phyloP scores from a whole-genome alignment of 495 filamentous ascomycete species.

The Neurospora intermedia region DNA sequence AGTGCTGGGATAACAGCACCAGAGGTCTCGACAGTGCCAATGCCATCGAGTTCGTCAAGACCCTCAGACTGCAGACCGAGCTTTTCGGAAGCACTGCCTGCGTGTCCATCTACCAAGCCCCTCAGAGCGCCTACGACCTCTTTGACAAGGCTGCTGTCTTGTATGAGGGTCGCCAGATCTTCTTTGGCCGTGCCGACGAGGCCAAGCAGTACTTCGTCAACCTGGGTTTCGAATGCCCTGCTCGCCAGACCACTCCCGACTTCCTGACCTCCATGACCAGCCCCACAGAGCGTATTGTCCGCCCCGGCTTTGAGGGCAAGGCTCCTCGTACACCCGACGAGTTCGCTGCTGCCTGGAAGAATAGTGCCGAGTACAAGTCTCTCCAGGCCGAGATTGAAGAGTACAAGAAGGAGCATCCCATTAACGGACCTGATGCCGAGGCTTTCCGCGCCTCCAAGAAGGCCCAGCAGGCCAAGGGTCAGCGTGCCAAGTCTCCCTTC shows the following conservation, averaged over 20 bases:
- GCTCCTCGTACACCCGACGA: slow-evolving; percentile 68
- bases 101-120: slow-evolving; percentile 81
- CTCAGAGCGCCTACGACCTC: slow-evolving; percentile 63
- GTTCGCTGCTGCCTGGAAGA: slow-evolving; percentile 64
- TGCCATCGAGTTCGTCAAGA: slow-evolving; percentile 69
- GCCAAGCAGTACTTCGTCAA: slow-evolving; percentile 62
- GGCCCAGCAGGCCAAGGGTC: slow-evolving; percentile 53
- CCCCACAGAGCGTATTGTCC: slow-evolving; percentile 52
- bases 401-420: slow-evolving; percentile 52
- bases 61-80: slow-evolving; percentile 54
- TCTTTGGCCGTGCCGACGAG: slow-evolving; percentile 52
- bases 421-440: slow-evolving; percentile 53
- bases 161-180: slow-evolving; percentile 78
- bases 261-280: slow-evolving; percentile 75
- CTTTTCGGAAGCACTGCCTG: slow-evolving; percentile 53
- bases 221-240: slow-evolving; percentile 65
- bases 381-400: slow-evolving; percentile 61
- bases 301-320: slow-evolving; percentile 51
- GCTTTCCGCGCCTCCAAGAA: slow-evolving; percentile 58
- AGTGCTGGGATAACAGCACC: slow-evolving; percentile 82
- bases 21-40: slow-evolving; percentile 72
- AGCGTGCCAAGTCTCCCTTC: slow-evolving; percentile 59
- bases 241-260: slow-evolving; percentile 65
- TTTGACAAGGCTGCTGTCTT: slow-evolving; percentile 74
- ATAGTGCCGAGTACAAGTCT: slow-evolving; percentile 53